Conservation (phyloP, 495 filamentous ascomycete species). For the Niebla homalea region DNA sequence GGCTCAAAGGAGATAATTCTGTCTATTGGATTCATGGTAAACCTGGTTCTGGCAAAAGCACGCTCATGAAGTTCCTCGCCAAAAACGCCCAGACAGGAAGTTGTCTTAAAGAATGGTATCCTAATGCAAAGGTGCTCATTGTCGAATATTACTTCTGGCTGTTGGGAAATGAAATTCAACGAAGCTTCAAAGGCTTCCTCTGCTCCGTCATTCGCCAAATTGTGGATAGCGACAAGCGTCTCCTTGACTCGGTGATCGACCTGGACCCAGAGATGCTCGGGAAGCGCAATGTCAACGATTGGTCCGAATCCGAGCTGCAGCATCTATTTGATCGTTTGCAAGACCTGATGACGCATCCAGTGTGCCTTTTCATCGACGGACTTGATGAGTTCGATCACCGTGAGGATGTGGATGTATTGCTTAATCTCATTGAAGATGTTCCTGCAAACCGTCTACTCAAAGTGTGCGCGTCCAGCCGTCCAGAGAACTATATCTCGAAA, state of each 20-base stretch:
- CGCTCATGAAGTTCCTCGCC: slow-evolving; percentile 5
- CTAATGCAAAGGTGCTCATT: neutral
- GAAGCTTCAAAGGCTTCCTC: neutral
- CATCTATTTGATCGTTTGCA: neutral
- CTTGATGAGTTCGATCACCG: too few relatives aligned
- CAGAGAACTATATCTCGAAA: too few relatives aligned
- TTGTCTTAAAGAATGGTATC: neutral
- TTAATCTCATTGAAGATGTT: too few relatives aligned
- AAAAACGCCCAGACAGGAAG: neutral
- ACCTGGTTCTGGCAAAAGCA: slow-evolving; percentile 5
- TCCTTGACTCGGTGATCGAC: too few relatives aligned
- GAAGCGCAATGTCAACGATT: neutral
- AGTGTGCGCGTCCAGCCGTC: too few relatives aligned
- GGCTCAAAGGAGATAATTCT: neutral
- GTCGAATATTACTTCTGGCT: neutral
- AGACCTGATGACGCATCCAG: neutral
- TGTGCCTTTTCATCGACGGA: slow-evolving; percentile 7
- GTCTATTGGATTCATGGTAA: slow-evolving; percentile 7
- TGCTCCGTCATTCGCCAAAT: neutral
- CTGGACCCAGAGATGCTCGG: neutral
- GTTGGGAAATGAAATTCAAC: neutral
- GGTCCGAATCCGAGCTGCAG: neutral
- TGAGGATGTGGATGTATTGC: too few relatives aligned
- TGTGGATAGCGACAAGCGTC: neutral
- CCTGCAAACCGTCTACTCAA: too few relatives aligned